Evolutionary conservation across 495 filamentous ascomycete genomes (phyloP), one percentile per base, ranked within the genome.

Genomic region (Talaromyces wortmannii): DNA sequence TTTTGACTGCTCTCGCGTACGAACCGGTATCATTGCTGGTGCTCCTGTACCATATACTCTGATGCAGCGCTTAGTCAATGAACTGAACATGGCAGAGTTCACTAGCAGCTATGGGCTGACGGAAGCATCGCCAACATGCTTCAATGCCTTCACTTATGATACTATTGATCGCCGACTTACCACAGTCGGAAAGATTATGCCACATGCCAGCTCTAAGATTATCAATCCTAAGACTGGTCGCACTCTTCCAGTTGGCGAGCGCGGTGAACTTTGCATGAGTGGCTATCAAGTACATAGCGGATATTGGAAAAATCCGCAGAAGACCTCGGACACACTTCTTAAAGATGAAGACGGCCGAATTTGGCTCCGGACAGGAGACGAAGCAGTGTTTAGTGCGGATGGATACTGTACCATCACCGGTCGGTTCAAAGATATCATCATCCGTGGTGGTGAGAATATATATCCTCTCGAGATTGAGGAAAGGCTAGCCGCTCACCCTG

Each of bases 371-470:
- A 88, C 86, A 0, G 86, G 86, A 18, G 86, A 89, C 58, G 85
- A 89, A 67, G 86, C 83, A 2, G 73, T 82, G 0, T 86, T 89
- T 60, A 79, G 85, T 56, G 75, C 79, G 18, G 65, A 79, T 31
- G 85, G 86, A 4, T 64, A 63, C 30, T 59, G 52, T 13, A 52
- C 52, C 7, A 64, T 68, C 11, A 85, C 80, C 2, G 83, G 83
- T 0, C 56, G 82, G 36, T 82, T 84, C 59, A 86, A 85, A 70
- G 83, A 86, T 57, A 78, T 86, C 36, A 83, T 85, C 58, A 86
- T 85, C 54, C 63, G 83, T 52, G 91, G 86, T 53, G 91, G 91
- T 6, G 90, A 96, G 69, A 96, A 95, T 65, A 87, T 88, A 56
- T 87, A 87, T 59, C 86, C 86, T 2, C 73, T 87, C 15, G 84